Evolutionary conservation across 768 basidiomycete genomes (phyloP).

Genomic region (Crepidotus variabilis): DNA sequence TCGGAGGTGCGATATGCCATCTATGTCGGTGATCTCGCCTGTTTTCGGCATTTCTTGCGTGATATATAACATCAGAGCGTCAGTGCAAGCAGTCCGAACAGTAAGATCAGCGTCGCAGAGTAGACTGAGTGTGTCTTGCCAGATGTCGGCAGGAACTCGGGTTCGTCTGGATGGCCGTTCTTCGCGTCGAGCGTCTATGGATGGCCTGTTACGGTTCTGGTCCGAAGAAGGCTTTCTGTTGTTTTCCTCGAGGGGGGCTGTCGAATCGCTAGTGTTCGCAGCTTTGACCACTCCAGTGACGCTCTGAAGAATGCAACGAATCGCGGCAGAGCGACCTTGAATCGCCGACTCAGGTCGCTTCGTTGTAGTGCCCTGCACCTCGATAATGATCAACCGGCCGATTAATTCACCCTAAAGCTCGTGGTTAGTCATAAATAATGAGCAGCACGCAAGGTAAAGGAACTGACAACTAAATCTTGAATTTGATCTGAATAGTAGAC

Average conservation of each 20-base stretch:
- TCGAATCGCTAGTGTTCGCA: constrained; percentile 46
- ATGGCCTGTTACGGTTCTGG: constrained; percentile 1
- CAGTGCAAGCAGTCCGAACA: constrained; percentile 77
- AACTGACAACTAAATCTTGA: constrained; percentile 73
- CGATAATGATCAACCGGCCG: constrained; percentile 65
- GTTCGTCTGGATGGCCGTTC: constrained; percentile 52
- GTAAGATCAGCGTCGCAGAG: constrained; percentile 75
- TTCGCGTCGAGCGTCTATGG: constrained; percentile 24
- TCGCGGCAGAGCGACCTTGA: constrained; percentile 54
- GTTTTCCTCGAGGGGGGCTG: constrained; percentile 8
- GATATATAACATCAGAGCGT: constrained; percentile 73
- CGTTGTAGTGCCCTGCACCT: constrained; percentile 54
- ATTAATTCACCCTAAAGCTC: constrained; percentile 65
- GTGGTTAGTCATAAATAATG: constrained; percentile 4
- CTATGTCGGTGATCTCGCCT: constrained; percentile 44
- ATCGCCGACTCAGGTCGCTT: constrained; percentile 26
- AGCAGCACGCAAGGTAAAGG: background rate
- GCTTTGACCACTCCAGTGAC: constrained; percentile 67
- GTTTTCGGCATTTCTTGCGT: constrained; percentile 69
- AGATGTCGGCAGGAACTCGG: constrained; percentile 74
- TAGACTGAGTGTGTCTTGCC: constrained; percentile 87
- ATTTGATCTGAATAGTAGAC: constrained; percentile 97
- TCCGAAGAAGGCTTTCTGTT: constrained; percentile 3
- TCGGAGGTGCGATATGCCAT: constrained; percentile 42
- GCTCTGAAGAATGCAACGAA: constrained; percentile 67